Evolutionary conservation across 2,329 filamentous ascomycete species (phyloP).

Genomic region (Xylariaceae sp.): DNA sequence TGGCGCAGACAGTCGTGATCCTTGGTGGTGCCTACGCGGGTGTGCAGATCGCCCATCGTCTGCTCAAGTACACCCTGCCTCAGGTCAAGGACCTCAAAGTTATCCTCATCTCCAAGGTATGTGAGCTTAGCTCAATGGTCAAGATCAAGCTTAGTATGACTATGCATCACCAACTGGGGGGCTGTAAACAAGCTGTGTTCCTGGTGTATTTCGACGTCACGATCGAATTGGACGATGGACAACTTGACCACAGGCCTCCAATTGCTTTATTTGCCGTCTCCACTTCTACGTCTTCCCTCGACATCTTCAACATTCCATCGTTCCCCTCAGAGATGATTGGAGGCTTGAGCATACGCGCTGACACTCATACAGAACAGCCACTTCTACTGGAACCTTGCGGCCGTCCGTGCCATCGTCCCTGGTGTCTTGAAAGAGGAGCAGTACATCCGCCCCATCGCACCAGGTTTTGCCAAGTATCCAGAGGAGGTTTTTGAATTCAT

Average conservation of each 20-base stretch:
- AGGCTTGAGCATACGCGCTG: conserved; percentile 4
- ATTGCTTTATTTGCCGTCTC: not conserved
- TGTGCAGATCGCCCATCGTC: conserved; percentile 47
- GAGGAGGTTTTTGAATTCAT: conserved; percentile 46
- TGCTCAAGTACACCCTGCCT: conserved; percentile 48
- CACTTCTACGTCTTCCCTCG: not conserved
- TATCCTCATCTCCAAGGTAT: conserved; percentile 51
- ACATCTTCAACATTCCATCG: not conserved
- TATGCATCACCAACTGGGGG: not conserved
- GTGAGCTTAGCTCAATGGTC: not conserved
- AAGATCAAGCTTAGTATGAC: not conserved
- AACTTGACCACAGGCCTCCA: not conserved
- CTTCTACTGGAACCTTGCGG: conserved; percentile 55
- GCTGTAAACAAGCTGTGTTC: not conserved
- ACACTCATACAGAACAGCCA: conserved; percentile 43
- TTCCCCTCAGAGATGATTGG: not conserved
- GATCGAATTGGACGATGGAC: not conserved
- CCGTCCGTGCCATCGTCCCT: conserved; percentile 51
- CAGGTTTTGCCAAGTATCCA: conserved; percentile 47
- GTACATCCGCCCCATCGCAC: conserved; percentile 45
- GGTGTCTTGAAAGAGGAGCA: conserved; percentile 45
- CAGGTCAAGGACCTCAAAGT: conserved; percentile 46
- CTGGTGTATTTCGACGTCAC: not conserved
- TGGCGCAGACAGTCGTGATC: conserved; percentile 50
- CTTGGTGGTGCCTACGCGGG: conserved; percentile 51